A percentile compares a stretch with the other conserved stretches of the same genome.
These are phyloP conservation scores for Tetracladium maxilliforme DNA, from an alignment of 2,329 filamentous ascomycete species.

Conservation along the genomic window DNA sequence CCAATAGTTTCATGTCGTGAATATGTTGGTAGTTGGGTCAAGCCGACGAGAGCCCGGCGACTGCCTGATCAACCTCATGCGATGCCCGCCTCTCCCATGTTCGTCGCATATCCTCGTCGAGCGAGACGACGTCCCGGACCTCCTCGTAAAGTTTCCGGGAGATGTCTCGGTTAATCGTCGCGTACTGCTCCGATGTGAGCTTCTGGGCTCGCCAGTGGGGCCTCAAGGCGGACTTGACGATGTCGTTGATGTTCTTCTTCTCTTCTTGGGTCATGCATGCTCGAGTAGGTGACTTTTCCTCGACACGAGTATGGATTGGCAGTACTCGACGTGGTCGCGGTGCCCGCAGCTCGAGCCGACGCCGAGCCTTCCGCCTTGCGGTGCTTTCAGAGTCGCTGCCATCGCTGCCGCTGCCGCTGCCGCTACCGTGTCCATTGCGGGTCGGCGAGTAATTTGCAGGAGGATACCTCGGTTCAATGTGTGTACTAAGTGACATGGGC, in stretches of 20 bases:
- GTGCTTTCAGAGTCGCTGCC: slow-evolving; percentile 20
- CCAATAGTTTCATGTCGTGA: neutral
- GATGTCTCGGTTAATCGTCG: slow-evolving; percentile 78
- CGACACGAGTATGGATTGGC: slow-evolving; percentile 29
- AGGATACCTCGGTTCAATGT: slow-evolving; percentile 60
- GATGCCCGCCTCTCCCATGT: slow-evolving; percentile 65
- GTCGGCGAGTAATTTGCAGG: slow-evolving; percentile 62
- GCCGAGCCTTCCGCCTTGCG: slow-evolving; percentile 37
- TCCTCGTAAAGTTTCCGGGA: slow-evolving; percentile 78
- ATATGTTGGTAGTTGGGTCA: slow-evolving; percentile 12
- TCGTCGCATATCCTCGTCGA: too few species aligned
- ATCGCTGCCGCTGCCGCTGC: slow-evolving; percentile 8
- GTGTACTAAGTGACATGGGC: slow-evolving; percentile 53
- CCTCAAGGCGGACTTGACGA: slow-evolving; percentile 71
- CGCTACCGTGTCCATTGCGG: slow-evolving; percentile 24
- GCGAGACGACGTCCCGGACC: too few species aligned
- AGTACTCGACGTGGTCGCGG: slow-evolving; percentile 14
- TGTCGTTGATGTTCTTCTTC: slow-evolving; percentile 77
- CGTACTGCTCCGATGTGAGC: slow-evolving; percentile 81
- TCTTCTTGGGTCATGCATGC: slow-evolving; percentile 58
- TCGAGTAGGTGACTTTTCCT: slow-evolving; percentile 56
- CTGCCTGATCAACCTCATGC: slow-evolving; percentile 64
- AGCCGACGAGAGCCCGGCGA: slow-evolving; percentile 40
- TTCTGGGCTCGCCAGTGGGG: slow-evolving; percentile 69
- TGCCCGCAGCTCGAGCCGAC: slow-evolving; percentile 28